Percentiles rank a stretch among this genome's conserved stretches.
These are phyloP conservation scores for Curvularia lunata DNA, from an alignment of 2,329 filamentous ascomycete species.

Conservation along the genomic window DNA sequence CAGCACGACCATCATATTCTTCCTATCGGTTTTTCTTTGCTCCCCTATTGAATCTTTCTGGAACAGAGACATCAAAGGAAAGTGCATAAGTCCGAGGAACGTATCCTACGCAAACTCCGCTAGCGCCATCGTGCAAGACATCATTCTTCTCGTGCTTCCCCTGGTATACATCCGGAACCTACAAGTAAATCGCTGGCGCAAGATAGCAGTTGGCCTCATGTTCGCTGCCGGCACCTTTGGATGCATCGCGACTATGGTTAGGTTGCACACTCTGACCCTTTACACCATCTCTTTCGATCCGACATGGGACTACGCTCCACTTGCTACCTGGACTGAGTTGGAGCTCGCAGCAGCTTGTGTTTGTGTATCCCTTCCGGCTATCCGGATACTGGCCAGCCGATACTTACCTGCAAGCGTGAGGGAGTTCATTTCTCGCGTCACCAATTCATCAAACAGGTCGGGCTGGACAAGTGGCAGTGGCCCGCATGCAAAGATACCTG, in stretches of 20 bases:
- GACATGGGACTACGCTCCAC: slow-evolving; percentile 36
- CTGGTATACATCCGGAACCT: slow-evolving; percentile 31
- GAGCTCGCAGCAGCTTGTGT: slow-evolving; percentile 33
- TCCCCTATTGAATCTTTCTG: slow-evolving; percentile 34
- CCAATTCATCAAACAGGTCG: slow-evolving; percentile 14
- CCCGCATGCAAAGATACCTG: neutral
- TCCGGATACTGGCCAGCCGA: slow-evolving; percentile 27
- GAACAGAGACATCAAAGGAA: slow-evolving; percentile 35
- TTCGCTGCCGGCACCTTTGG: slow-evolving; percentile 38
- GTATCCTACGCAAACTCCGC: slow-evolving; percentile 33
- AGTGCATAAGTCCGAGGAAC: slow-evolving; percentile 30
- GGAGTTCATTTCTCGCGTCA: slow-evolving; percentile 17
- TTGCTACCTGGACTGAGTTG: slow-evolving; percentile 35
- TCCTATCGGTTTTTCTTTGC: slow-evolving; percentile 34
- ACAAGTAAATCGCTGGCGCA: slow-evolving; percentile 29
- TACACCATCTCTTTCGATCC: slow-evolving; percentile 36
- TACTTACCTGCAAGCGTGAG: slow-evolving; percentile 20
- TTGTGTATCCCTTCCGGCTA: slow-evolving; percentile 34
- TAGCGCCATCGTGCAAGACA: slow-evolving; percentile 34
- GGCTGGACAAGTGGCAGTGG: neutral
- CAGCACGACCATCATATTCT: slow-evolving; percentile 25
- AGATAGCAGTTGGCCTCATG: slow-evolving; percentile 34
- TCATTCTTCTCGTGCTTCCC: slow-evolving; percentile 34
- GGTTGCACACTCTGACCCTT: slow-evolving; percentile 27
- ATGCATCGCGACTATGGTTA: slow-evolving; percentile 36